Evolutionary conservation across 2,329 filamentous ascomycete genomes (phyloP).

Genomic region (Colletotrichum graminicola): DNA sequence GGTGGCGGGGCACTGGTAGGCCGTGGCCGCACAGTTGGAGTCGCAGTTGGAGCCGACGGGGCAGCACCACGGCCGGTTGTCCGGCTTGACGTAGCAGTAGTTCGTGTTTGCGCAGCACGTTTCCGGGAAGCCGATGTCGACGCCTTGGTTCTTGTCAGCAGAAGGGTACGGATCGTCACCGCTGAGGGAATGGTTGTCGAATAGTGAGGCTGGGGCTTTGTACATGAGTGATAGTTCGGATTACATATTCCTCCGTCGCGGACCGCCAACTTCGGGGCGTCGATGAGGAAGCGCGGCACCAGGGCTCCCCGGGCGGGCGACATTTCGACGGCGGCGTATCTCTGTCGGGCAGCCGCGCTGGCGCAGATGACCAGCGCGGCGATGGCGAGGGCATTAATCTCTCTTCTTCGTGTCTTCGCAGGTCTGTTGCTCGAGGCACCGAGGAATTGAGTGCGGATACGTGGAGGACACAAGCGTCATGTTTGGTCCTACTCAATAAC

Average conservation of each 20-base stretch:
- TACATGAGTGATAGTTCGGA: constrained; percentile 38
- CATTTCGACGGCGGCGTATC: constrained; percentile 39
- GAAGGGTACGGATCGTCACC: neutral
- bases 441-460: neutral
- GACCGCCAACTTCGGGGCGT: constrained; percentile 33
- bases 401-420: neutral
- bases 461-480: neutral
- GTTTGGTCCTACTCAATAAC: neutral
- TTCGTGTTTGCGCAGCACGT: constrained; percentile 58
- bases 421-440: neutral
- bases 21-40: constrained; percentile 51
- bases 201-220: neutral
- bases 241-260: constrained; percentile 38
- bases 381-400: constrained; percentile 2
- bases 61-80: constrained; percentile 55
- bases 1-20: constrained; percentile 52
- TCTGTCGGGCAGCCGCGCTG: constrained; percentile 22
- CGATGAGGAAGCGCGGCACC: constrained; percentile 40
- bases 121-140: constrained; percentile 55
- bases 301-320: constrained; percentile 22
- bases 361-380: constrained; percentile 17
- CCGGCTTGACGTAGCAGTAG: constrained; percentile 60
- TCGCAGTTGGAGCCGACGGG: constrained; percentile 58
- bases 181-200: neutral
- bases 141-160: constrained; percentile 50